Evolutionary conservation across 805 yeast species (phyloP).

Genomic region (Priceomyces haplophilus): DNA sequence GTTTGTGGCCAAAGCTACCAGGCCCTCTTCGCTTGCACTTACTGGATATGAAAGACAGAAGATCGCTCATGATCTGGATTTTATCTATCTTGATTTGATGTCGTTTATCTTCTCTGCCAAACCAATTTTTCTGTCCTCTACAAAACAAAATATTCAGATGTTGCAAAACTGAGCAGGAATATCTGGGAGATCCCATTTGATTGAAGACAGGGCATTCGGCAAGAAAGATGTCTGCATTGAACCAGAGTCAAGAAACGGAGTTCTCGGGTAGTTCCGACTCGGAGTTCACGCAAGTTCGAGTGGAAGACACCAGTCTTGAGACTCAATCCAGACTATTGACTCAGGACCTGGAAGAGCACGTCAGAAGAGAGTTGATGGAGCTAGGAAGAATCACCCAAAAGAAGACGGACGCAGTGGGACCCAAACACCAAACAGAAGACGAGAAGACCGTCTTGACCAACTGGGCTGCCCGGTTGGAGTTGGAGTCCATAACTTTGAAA

Average conservation of each 20-base stretch:
- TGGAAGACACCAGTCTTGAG: neutral
- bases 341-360: conserved; percentile 2
- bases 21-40: conserved; percentile 15
- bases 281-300: conserved; percentile 6
- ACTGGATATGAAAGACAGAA: conserved; percentile 31
- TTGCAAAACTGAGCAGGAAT: conserved; percentile 2
- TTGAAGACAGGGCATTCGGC: neutral
- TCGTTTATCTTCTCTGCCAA: neutral
- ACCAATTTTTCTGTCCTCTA: neutral
- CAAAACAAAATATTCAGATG: neutral
- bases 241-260: conserved; percentile 15
- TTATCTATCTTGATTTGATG: no score
- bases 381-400: neutral
- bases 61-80: conserved; percentile 33
- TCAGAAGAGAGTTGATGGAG: neutral
- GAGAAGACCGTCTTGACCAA: conserved; percentile 12
- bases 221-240: neutral
- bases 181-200: neutral
- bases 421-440: neutral
- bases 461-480: conserved; percentile 32
- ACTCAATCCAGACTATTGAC: neutral
- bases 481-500: conserved; percentile 27
- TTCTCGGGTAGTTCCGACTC: conserved; percentile 20
- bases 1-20: no score
- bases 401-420: no score